Evolutionary conservation across 2,329 filamentous ascomycete species (phyloP).

Genomic region (Amauroascus verrucosus): DNA sequence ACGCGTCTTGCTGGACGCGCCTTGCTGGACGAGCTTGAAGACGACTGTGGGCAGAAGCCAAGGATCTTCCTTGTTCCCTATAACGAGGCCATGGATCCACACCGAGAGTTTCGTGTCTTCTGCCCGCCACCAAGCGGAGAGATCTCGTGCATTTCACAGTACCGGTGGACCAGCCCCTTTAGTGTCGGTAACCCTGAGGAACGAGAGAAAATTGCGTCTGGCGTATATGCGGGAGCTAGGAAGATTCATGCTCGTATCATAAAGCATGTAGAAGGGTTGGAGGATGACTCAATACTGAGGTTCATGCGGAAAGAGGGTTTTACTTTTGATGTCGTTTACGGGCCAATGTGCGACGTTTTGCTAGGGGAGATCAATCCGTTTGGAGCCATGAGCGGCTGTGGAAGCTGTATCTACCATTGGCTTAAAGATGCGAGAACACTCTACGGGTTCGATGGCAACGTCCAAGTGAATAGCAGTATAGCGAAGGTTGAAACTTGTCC

Average conservation of each 20-base stretch:
- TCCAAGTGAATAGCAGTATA: neutral
- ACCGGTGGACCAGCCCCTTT: conserved; percentile 34
- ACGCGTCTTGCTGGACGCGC: too few relatives aligned
- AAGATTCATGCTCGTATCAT: conserved; percentile 24
- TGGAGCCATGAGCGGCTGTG: conserved; percentile 36
- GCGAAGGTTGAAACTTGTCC: too few relatives aligned
- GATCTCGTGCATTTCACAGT: conserved; percentile 36
- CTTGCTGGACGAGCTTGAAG: conserved; percentile 22
- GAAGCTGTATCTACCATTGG: conserved; percentile 42
- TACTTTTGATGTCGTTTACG: conserved; percentile 37
- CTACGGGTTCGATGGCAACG: conserved; percentile 26
- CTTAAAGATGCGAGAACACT: conserved; percentile 29
- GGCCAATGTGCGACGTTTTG: conserved; percentile 22
- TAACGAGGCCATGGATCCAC: conserved; percentile 31
- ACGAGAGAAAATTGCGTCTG: conserved; percentile 14
- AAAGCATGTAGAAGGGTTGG: conserved; percentile 17
- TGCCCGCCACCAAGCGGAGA: conserved; percentile 28
- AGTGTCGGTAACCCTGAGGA: conserved; percentile 5
- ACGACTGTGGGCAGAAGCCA: conserved; percentile 13
- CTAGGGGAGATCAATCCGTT: conserved; percentile 42
- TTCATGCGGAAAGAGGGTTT: conserved; percentile 30
- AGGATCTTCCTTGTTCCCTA: conserved; percentile 36
- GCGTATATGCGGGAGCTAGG: conserved; percentile 18
- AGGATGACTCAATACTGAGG: conserved; percentile 24
- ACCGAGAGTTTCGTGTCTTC: conserved; percentile 37